These are phyloP conservation scores for Houttuynia cordata DNA, from an alignment of 164 flowering plant species.

Conservation along the genomic window DNA sequence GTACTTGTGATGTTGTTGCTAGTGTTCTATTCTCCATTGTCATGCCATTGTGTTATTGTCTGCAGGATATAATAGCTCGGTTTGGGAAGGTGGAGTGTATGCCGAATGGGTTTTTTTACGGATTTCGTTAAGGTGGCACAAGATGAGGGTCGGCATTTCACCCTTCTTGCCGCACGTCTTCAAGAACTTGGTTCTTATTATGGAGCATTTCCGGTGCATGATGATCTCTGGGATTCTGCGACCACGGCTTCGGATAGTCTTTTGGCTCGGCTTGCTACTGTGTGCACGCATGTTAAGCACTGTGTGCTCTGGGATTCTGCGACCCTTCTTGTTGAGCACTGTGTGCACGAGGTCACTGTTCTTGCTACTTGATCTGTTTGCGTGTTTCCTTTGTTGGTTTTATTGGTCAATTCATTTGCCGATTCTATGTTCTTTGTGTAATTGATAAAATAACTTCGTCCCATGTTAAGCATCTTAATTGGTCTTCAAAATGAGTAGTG, in stretches of 20 bases:
- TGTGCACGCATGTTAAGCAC: too few species aligned
- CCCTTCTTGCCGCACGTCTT: slow-evolving; percentile 68
- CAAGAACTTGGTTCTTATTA: slow-evolving; percentile 71
- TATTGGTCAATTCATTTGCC: too few species aligned
- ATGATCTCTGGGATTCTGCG: slow-evolving; percentile 94
- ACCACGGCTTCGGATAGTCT: slow-evolving; percentile 56
- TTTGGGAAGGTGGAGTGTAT: slow-evolving; percentile 72
- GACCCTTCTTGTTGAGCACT: slow-evolving; percentile 80
- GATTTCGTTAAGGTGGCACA: slow-evolving; percentile 93
- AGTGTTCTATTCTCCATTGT: not conserved
- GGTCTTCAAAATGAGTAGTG: too few species aligned
- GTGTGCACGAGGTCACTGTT: slow-evolving; percentile 76
- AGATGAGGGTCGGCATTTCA: slow-evolving; percentile 89
- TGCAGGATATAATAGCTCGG: slow-evolving; percentile 79
- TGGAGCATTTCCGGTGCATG: slow-evolving; percentile 90
- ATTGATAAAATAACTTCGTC: too few species aligned
- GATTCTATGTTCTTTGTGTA: not conserved
- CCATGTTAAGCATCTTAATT: too few species aligned
- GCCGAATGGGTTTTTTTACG: slow-evolving; percentile 78
- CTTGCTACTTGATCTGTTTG: not conserved
- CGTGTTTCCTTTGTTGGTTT: not conserved
- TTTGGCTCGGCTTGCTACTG: slow-evolving; percentile 85
- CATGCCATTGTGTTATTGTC: not conserved
- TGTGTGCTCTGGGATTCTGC: slow-evolving; percentile 98
- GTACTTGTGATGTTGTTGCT: too few species aligned